Percentiles rank a stretch among this genome's conserved stretches.
Conservation (phyloP, 208 protist genomes). For the Crithidia bombi region DNA sequence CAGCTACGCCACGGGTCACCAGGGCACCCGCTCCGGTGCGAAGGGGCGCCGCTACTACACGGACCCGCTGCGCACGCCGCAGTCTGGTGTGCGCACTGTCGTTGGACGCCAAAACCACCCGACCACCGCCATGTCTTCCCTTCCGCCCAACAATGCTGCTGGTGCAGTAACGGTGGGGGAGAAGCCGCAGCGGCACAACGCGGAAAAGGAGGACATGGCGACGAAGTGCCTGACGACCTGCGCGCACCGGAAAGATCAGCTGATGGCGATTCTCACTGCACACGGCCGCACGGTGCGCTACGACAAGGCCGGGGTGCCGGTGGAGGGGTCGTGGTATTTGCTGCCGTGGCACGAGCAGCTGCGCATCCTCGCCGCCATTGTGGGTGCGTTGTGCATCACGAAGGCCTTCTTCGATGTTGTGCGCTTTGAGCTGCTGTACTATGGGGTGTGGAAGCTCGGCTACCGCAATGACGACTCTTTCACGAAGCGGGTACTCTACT, state of each 20-base stretch:
- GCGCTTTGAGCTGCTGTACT: conserved; percentile 49
- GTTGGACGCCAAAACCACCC: conserved; percentile 17
- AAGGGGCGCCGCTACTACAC: conserved; percentile 26
- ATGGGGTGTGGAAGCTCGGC: conserved; percentile 41
- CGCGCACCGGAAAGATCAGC: not conserved
- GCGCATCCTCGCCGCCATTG: conserved; percentile 28
- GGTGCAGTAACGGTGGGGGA: not conserved
- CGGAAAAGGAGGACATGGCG: not conserved
- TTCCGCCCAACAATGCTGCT: too few relatives aligned
- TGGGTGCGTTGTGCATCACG: conserved; percentile 32
- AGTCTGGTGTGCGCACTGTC: conserved; percentile 27
- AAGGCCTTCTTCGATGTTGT: conserved; percentile 33
- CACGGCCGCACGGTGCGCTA: conserved; percentile 25
- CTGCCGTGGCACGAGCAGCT: conserved; percentile 41
- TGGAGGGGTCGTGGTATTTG: conserved; percentile 32
- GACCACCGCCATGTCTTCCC: not conserved
- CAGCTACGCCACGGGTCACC: conserved; percentile 11
- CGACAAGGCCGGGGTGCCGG: conserved; percentile 35
- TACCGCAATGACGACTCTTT: conserved; percentile 31
- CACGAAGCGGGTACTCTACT: conserved; percentile 38
- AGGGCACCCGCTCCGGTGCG: conserved; percentile 9
- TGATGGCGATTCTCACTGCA: not conserved
- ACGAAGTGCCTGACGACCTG: not conserved
- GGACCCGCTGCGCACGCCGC: conserved; percentile 22
- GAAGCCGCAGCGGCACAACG: too few relatives aligned